These are phyloP conservation scores for Eimeria brunetti DNA, from an alignment of 169 alveolate genomes.

Conservation along the genomic window DNA sequence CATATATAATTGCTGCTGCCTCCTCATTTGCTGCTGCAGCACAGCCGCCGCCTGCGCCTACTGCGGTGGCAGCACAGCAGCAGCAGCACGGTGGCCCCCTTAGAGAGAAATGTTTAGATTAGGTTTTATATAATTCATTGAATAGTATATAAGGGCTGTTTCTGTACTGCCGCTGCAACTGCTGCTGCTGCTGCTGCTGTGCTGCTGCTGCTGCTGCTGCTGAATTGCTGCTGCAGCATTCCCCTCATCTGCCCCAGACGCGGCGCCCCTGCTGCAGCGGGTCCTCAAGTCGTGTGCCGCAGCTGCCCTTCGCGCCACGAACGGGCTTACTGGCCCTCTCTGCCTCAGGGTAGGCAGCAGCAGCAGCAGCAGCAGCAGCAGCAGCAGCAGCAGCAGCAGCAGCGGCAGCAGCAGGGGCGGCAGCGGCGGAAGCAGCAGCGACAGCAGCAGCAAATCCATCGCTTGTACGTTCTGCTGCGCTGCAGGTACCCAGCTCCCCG, in stretches of 20 bases:
- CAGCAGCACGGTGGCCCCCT: not conserved
- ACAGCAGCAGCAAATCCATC: no score
- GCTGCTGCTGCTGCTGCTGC: no score
- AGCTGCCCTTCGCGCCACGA: slow-evolving; percentile 28
- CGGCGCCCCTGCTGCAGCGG: slow-evolving; percentile 39
- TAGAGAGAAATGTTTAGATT: not conserved
- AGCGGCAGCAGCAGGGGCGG: no score
- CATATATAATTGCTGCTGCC: not conserved
- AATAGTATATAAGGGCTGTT: not conserved
- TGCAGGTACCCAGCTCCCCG: not conserved
- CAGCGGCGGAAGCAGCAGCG: not conserved
- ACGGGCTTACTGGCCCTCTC: slow-evolving; percentile 35
- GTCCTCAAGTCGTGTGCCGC: slow-evolving; percentile 25
- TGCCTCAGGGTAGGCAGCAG: slow-evolving; percentile 18
- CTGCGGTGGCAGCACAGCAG: no score
- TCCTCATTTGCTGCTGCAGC: not conserved
- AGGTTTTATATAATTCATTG: not conserved
- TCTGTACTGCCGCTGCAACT: not conserved
- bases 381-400: slow-evolving; percentile 13
- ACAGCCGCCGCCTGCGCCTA: not conserved
- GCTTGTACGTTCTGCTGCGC: not conserved
- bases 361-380: slow-evolving; percentile 4
- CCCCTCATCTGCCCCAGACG: slow-evolving; percentile 2
- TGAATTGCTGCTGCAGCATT: no score
- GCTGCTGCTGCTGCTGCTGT: slow-evolving; percentile 57